These are phyloP conservation scores for Scortechinia acanthostroma DNA, from an alignment of 2,329 filamentous ascomycete species.

Conservation along the genomic window DNA sequence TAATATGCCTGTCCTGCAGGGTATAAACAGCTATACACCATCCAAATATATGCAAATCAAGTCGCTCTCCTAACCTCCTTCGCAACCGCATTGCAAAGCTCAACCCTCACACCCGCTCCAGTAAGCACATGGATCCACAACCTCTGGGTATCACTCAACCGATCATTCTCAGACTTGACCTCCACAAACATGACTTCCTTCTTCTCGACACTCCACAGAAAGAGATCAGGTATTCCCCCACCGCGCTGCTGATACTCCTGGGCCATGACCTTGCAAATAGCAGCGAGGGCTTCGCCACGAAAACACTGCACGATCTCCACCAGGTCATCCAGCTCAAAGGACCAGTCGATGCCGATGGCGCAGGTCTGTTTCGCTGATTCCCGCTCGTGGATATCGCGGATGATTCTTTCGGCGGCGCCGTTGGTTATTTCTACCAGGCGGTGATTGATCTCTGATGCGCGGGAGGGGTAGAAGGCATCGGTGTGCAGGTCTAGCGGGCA, in stretches of 20 bases:
- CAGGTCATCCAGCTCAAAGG: slow-evolving; percentile 73
- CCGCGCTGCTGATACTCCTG: slow-evolving; percentile 86
- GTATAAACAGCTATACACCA: no score
- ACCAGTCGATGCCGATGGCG: slow-evolving; percentile 88
- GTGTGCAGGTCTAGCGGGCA: slow-evolving; percentile 89
- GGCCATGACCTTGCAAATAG: slow-evolving; percentile 85
- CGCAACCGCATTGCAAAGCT: slow-evolving; percentile 64
- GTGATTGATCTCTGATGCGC: slow-evolving; percentile 83
- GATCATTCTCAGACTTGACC: slow-evolving; percentile 82
- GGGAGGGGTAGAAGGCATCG: slow-evolving; percentile 79
- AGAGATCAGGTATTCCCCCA: slow-evolving; percentile 83
- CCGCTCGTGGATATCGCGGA: slow-evolving; percentile 60
- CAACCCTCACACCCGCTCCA: slow-evolving; percentile 77
- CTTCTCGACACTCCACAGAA: slow-evolving; percentile 65
- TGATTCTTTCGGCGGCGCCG: slow-evolving; percentile 61
- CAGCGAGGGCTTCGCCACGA: slow-evolving; percentile 70
- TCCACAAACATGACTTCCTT: slow-evolving; percentile 64
- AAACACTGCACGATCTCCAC: slow-evolving; percentile 75
- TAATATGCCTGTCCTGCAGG: no score
- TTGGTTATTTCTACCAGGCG: slow-evolving; percentile 82
- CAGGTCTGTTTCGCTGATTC: slow-evolving; percentile 71
- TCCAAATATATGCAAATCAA: background rate
- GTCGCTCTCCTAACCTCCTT: slow-evolving; percentile 35
- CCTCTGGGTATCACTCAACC: slow-evolving; percentile 88
- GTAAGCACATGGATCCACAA: slow-evolving; percentile 94